Percentiles rank a stretch among this genome's conserved stretches.
These are phyloP conservation scores for Aspergillus fijiensis DNA, from an alignment of 2,329 filamentous ascomycete genomes.

Conservation along the genomic window DNA sequence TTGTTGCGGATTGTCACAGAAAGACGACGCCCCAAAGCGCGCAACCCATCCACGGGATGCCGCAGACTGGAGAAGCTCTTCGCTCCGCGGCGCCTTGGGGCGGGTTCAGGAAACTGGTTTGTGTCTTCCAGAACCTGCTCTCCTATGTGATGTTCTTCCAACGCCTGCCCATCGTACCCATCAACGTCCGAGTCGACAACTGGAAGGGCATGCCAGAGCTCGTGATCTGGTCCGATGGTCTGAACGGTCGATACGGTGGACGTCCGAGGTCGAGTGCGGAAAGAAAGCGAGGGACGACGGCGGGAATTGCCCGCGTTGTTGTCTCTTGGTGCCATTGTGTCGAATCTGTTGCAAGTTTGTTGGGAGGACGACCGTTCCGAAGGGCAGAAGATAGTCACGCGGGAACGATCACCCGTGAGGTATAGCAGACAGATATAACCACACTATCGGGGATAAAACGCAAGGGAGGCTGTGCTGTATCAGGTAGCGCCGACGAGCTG, in stretches of 20 bases:
- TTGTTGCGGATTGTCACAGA: constrained; percentile 43
- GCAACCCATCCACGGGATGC: constrained; percentile 43
- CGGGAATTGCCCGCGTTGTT: constrained; percentile 27
- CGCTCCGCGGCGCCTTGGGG: constrained; percentile 34
- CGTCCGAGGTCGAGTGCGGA: constrained; percentile 39
- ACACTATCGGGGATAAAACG: constrained; percentile 4
- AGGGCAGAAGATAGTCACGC: constrained; percentile 11
- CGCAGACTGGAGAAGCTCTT: constrained; percentile 46
- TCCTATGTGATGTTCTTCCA: background rate
- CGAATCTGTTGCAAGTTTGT: constrained; percentile 7
- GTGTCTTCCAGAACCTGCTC: constrained; percentile 32
- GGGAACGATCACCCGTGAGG: constrained; percentile 3
- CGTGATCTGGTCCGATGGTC: constrained; percentile 22
- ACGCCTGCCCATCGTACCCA: constrained; percentile 19
- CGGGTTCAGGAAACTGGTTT: constrained; percentile 31
- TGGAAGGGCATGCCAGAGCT: constrained; percentile 26
- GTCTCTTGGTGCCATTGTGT: constrained; percentile 36
- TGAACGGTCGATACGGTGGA: constrained; percentile 28
- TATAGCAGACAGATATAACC: constrained; percentile 6
- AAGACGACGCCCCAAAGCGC: constrained; percentile 42
- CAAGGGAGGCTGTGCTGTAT: constrained; percentile 2
- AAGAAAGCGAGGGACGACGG: constrained; percentile 41
- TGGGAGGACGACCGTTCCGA: constrained; percentile 1
- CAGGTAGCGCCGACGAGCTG: background rate
- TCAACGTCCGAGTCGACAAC: constrained; percentile 24